Conservation (phyloP, 2,329 filamentous ascomycete species). For the Talaromyces sp. region DNA sequence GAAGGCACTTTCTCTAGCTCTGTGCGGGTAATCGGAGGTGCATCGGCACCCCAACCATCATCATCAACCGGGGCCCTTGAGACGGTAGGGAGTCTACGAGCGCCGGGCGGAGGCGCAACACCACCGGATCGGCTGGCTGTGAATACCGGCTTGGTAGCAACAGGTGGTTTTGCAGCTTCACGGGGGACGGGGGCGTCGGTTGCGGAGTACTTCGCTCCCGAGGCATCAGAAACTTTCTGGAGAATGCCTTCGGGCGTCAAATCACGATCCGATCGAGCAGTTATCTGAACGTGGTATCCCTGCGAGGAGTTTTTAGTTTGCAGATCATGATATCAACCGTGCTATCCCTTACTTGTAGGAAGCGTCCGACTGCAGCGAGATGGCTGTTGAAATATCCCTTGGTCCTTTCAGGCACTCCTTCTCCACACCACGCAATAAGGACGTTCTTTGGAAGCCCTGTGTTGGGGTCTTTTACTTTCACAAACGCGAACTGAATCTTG, state of each 20-base stretch:
- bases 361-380: slow-evolving; percentile 79
- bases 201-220: slow-evolving; percentile 86
- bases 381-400: slow-evolving; percentile 99
- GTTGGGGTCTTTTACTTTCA: slow-evolving; percentile 95
- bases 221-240: slow-evolving; percentile 90
- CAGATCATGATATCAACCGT: slow-evolving; percentile 19
- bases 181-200: slow-evolving; percentile 51
- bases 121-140: slow-evolving; percentile 65
- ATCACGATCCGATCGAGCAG: slow-evolving; percentile 84
- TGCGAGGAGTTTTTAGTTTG: slow-evolving; percentile 26
- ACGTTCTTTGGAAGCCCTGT: slow-evolving; percentile 84
- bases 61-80: slow-evolving; percentile 60
- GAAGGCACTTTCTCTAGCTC: slow-evolving; percentile 88
- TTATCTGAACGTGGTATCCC: slow-evolving; percentile 97
- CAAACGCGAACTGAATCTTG: slow-evolving; percentile 92
- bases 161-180: slow-evolving; percentile 59
- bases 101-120: slow-evolving; percentile 63
- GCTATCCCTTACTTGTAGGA: slow-evolving; percentile 63
- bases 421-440: slow-evolving; percentile 93
- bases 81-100: slow-evolving; percentile 50
- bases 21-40: slow-evolving; percentile 80
- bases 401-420: slow-evolving; percentile 94
- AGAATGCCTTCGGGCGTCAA: slow-evolving; percentile 83
- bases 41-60: slow-evolving; percentile 93
- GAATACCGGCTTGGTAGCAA: slow-evolving; percentile 87